Evolutionary conservation across 352 stramenopile genomes (phyloP).

Genomic region (Phytophthora crassamura): DNA sequence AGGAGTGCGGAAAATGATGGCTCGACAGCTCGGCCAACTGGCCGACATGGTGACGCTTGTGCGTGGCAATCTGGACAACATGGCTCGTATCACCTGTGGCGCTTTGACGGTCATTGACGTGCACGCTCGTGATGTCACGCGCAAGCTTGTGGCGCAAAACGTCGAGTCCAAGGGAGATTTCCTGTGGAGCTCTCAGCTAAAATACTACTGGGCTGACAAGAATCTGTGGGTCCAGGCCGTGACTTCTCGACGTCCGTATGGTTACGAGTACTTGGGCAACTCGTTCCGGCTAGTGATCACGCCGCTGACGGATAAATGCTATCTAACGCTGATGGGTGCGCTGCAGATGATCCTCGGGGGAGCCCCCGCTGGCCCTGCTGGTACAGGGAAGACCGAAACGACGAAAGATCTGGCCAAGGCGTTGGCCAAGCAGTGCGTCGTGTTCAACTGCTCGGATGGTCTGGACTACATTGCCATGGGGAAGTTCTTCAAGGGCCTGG

Average conservation of each 20-base stretch:
- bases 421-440: conserved; percentile 95
- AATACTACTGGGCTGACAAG: conserved; percentile 94
- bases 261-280: conserved; percentile 98
- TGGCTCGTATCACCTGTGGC: conserved; percentile 89
- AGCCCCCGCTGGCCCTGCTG: conserved; percentile 92
- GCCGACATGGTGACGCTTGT: conserved; percentile 95
- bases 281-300: conserved; percentile 96
- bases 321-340: conserved; percentile 95
- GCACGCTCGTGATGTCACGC: conserved; percentile 95
- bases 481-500: conserved; percentile 95
- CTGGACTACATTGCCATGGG: conserved; percentile 96
- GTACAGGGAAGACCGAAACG: conserved; percentile 96
- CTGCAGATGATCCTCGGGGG: conserved; percentile 96
- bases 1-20: conserved; percentile 83
- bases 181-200: conserved; percentile 85
- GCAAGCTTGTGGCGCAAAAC: conserved; percentile 90
- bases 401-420: conserved; percentile 96
- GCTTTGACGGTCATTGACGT: conserved; percentile 96
- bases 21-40: conserved; percentile 87
- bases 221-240: conserved; percentile 92
- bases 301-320: conserved; percentile 96
- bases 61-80: conserved; percentile 87
- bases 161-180: conserved; percentile 91
- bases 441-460: conserved; percentile 95
- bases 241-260: conserved; percentile 91